Evolutionary conservation across 176 grass and related monocot species (phyloP).

Genomic region (Aegilops tauschii): DNA sequence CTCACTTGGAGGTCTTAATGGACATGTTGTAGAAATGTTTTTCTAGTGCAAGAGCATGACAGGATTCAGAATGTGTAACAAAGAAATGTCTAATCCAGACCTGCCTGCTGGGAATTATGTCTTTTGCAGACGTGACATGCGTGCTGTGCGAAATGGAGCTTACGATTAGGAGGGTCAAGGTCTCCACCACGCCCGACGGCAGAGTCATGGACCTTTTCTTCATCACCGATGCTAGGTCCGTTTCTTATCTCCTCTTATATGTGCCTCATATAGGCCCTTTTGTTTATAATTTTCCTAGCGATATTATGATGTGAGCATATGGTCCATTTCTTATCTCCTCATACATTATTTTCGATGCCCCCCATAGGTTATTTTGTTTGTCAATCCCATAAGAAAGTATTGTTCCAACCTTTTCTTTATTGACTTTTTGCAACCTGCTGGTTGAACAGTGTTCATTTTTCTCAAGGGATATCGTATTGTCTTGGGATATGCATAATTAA

Average conservation of each 20-base stretch:
- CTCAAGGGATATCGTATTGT: background rate
- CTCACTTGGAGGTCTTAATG: background rate
- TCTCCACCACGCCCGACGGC: slow-evolving; percentile 82
- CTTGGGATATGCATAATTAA: background rate
- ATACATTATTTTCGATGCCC: background rate
- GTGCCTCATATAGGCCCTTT: background rate
- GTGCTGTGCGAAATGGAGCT: slow-evolving; percentile 68
- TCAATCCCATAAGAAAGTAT: background rate
- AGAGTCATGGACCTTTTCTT: slow-evolving; percentile 83
- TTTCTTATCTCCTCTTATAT: slow-evolving; percentile 14
- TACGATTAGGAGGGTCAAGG: slow-evolving; percentile 79
- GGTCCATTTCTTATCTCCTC: slow-evolving; percentile 33
- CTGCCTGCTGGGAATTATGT: slow-evolving; percentile 22
- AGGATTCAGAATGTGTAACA: background rate
- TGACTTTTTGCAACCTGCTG: background rate
- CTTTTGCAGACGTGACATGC: slow-evolving; percentile 63
- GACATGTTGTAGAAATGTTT: background rate
- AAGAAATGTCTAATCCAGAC: background rate
- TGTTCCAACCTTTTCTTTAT: background rate
- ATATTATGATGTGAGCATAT: too few species aligned
- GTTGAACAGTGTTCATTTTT: background rate
- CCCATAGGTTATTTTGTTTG: background rate
- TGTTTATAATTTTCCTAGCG: background rate
- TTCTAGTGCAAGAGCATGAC: background rate
- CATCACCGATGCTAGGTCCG: slow-evolving; percentile 68